Evolutionary conservation across 176 grass and related monocot genomes (phyloP), one percentile per base, ranked within the genome.

Genomic region (Carex myosuroides): DNA sequence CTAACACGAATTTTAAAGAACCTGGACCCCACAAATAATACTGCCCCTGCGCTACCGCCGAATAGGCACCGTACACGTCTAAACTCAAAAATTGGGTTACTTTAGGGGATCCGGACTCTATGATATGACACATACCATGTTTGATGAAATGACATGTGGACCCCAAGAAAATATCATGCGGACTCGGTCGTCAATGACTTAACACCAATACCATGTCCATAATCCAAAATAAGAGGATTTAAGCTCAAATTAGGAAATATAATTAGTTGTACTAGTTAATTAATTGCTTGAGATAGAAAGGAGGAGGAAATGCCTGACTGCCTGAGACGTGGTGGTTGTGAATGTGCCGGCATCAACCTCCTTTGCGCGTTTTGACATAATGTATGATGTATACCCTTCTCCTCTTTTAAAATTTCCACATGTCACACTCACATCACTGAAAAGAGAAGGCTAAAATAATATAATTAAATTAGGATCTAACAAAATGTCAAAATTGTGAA

Each of bases 281-380:
- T 52, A 53, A 75, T 75, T 7, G 4, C 16, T 76, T 54, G 48
- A 16, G 68, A 21, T 39, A 9, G 67, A 14, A 75, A 53, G 20
- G 5, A 39, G 33, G 3, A 55, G 18, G 71, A 52, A 9, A 76
- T 76, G 72, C 22, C 13, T 76, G 4, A 55, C 55, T 76, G 72
- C 22, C 13, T 76, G 1, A 55, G 8, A 76, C 46, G 72, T 76
- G 72, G 14, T 74, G 22, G 71, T 17, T 76, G 48, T 74, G 22
- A 48, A 17, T 76, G 72, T 76, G 72, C 72, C 48, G 3, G 72
- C 72, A 76, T 55, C 13, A 76, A 76, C 44, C 48, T 55, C 54
- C 12, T 76, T 16, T 76, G 11, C 22, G 39, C 39, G 20, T 54
- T 76, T 55, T 30, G 72, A 76, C 72, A 55, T 54, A 16, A 26